Evolutionary conservation across 192 early-diverging fungal species (phyloP), one percentile per base, ranked within the genome.

Genomic region (Jimgerdemannia lactiflua): DNA sequence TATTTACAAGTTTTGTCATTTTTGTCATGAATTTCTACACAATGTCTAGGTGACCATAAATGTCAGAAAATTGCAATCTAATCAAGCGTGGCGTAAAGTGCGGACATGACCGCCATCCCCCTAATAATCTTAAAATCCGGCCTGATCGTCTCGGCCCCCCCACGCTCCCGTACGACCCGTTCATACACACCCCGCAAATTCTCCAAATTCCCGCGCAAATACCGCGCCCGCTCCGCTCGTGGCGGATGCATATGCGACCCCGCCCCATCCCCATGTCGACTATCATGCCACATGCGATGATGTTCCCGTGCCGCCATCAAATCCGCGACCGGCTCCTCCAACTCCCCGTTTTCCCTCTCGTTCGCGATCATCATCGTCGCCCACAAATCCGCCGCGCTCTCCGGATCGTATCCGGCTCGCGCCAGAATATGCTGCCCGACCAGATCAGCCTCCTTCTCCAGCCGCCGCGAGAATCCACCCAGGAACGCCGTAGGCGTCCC

Each of bases 381-480:
- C 83, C 83, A 85, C 18, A 85, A 68, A 69, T 78, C 66, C 41
- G 82, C 76, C 0, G 83, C 75, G 29, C 80, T 81, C 73, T 80
- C 79, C 17, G 83, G 83, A 67, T 85, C 78, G 64, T 85, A 85
- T 71, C 83, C 83, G 20, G 83, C 81, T 71, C 77, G 49, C 0
- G 80, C 80, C 76, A 85, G 69, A 10, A 85, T 64, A 19, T 75
- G 76, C 39, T 82, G 63, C n/a, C 81, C 78, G 14, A 85, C 78
- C 0, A 79, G 76, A 44, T 85, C 83, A 41, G 67, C 67, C 19
- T 68, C 67, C 2, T 20, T 39, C 19, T 68, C 67, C 6, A 68
- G 67, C 6, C 40, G 7, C 18, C 67, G 67, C 40, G 67, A 68
- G 40, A 39, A 68, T 9, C 9, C 18, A 19, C 67, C 9, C 40